Evolutionary conservation across 2,329 filamentous ascomycete species (phyloP).

Genomic region (Akanthomyces uredinophilus): DNA sequence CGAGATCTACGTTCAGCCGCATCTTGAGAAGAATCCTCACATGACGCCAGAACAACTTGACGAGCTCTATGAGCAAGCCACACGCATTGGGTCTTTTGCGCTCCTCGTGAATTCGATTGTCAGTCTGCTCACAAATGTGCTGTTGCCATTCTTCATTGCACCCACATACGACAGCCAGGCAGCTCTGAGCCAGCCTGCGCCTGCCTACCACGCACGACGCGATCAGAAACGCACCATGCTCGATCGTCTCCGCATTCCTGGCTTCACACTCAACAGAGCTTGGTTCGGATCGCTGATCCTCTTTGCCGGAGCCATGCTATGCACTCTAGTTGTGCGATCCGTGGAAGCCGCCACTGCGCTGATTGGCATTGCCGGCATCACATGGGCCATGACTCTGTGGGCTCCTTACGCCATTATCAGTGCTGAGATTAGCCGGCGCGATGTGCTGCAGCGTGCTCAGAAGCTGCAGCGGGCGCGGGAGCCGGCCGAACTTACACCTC

Average conservation of each 20-base stretch:
- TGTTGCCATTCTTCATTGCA: conserved; percentile 80
- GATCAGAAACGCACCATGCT: conserved; percentile 41
- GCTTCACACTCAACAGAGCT: conserved; percentile 78
- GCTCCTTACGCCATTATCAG: conserved; percentile 94
- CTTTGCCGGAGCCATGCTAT: conserved; percentile 75
- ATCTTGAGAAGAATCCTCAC: conserved; percentile 69
- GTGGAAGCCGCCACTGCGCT: conserved; percentile 69
- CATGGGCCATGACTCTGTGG: conserved; percentile 91
- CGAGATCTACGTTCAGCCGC: conserved; percentile 85
- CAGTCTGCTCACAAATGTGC: conserved; percentile 73
- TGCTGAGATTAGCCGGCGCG: conserved; percentile 80
- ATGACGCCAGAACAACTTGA: conserved; percentile 74
- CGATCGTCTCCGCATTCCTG: conserved; percentile 66
- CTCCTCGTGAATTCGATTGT: conserved; percentile 83
- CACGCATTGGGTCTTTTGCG: conserved; percentile 82
- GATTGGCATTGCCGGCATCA: conserved; percentile 77
- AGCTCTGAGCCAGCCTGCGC: conserved; percentile 20
- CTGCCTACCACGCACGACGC: conserved; percentile 24
- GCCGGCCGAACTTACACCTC: neutral
- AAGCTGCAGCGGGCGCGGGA: conserved; percentile 21
- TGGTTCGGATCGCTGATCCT: conserved; percentile 85
- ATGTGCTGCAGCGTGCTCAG: conserved; percentile 49
- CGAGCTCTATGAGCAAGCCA: conserved; percentile 74
- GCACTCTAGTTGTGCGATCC: conserved; percentile 71
- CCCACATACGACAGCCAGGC: conserved; percentile 63